A percentile compares a stretch with the other conserved stretches of the same genome.
Conservation (phyloP, 2,329 filamentous ascomycete genomes). For the Sarocladium kiliense region DNA sequence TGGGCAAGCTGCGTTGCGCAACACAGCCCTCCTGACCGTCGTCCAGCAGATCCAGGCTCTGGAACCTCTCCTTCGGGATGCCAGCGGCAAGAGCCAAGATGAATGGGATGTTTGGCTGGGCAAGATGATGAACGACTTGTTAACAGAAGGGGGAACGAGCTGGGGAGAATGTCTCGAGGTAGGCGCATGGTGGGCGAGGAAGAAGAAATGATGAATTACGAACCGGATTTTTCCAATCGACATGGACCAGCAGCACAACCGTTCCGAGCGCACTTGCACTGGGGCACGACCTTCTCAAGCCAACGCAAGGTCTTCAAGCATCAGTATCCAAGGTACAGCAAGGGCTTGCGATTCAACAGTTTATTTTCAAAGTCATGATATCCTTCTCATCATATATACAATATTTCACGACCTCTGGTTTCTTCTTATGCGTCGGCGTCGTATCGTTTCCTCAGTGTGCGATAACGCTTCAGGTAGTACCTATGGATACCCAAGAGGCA, state of each 20-base stretch:
- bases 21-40: conserved; percentile 74
- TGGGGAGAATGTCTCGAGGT: conserved; percentile 79
- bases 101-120: conserved; percentile 84
- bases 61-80: conserved; percentile 70
- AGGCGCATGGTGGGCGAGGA: conserved; percentile 80
- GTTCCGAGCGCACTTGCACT: background rate
- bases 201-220: conserved; percentile 30
- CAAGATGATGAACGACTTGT: conserved; percentile 72
- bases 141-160: conserved; percentile 68
- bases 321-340: background rate
- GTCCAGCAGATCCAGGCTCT: conserved; percentile 74
- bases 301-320: background rate
- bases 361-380: background rate
- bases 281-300: background rate
- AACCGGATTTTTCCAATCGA: background rate
- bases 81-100: conserved; percentile 73
- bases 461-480: conserved; percentile 89
- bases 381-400: background rate
- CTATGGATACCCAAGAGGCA: conserved; percentile 35
- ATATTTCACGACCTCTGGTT: background rate
- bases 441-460: conserved; percentile 78
- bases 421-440: conserved; percentile 36
- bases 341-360: background rate
- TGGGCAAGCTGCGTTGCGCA: conserved; percentile 67
- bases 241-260: background rate